Base-by-base conservation (phyloP, 2,329 filamentous ascomycete genomes). In the Fusarium sp. region DNA sequence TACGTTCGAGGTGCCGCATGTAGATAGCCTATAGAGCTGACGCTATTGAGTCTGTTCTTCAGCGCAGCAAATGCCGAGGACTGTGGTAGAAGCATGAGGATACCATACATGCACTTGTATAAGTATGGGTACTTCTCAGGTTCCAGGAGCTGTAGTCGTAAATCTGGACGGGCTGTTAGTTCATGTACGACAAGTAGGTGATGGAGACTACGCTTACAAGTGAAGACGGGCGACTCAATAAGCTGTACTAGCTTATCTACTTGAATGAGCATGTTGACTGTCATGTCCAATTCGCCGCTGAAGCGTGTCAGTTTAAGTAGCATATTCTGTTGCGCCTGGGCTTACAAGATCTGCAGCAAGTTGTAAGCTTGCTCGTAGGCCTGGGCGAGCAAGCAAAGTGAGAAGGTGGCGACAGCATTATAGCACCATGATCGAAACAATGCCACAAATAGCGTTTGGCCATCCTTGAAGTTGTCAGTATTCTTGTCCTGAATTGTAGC, bases 361-460 rank as follows among this genome's bases (percentile, higher is more conserved):
- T 98, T 94, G 79, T 98, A 99, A 17, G 96, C 96, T 81, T 98
- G 97, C 81, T 99, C 96, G 80, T 99, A 99, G 18, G 96, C 96
- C 83, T 99, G 96, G 4, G 96, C 96, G 58, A 99, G 90, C 38
- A 99, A 87, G 80, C 96, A 99, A 8, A 99, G 86, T 6, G 95
- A 98, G 83, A 99, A 99, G 0, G 96, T 98, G 13, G 96, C 96
- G 11, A 99, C 97, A 6, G 96, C 95, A 79, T 99, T 99, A 81
- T 98, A 96, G 80, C 96, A 99, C 96, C 96, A 99, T 8, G 96
- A 97, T 65, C 94, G 91, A 83, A 99, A 99, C 8, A 99, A 86
- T 5, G 95, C 91, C 20, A 98, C 94, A 78, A 99, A 99, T 81
- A 99, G 95, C 7, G 93, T 93, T 85, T 99, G 96, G 0, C 96